Base-by-base conservation (phyloP, 306 rosid species). In the Trifolium dubium region DNA sequence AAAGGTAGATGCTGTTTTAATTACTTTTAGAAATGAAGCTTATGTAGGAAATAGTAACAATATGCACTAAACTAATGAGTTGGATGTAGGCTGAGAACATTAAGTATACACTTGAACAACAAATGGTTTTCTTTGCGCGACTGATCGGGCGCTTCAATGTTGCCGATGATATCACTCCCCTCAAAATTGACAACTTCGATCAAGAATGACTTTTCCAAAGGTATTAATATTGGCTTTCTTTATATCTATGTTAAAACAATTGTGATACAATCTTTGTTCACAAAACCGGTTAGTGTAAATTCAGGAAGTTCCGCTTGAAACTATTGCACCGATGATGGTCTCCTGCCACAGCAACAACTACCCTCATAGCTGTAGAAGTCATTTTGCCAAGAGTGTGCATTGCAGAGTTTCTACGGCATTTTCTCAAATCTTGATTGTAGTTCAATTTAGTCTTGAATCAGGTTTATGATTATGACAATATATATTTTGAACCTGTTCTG, bases 101-200 rank as follows among this genome's bases (percentile, higher is more conserved):
- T 5, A 90, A 87, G 88, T 90, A 85, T 83, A 94, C 99, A 37
- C 82, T 92, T 37, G 99, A 94, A 82, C 99, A 92, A 67, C 90
- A 88, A 94, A 94, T 94, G 99, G 92, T 94, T 64, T 94, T 94
- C 95, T 94, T 92, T 58, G 99, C 97, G 23, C 85, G 97, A 39
- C 50, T 87, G 69, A 88, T 94, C 62, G 99, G 99, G 49, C 74
- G 51, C 79, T 94, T 94, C 71, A 32, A 83, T 55, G 97, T 94
- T 71, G 99, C 96, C 4, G 99, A 90, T 35, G 83, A 87, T 12
- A 91, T 94, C 51, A 85, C 78, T 49, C 97, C 99, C 6, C 81
- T 94, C 85, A 87, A 85, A 87, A 85, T 94, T 23, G 93, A 92
- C 53, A 94, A 92, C 84, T 86, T 88, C 2, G 90, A 89, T 46